These are phyloP conservation scores for Simplicillium sp. DNA, from an alignment of 2,329 filamentous ascomycete genomes.

Conservation along the genomic window DNA sequence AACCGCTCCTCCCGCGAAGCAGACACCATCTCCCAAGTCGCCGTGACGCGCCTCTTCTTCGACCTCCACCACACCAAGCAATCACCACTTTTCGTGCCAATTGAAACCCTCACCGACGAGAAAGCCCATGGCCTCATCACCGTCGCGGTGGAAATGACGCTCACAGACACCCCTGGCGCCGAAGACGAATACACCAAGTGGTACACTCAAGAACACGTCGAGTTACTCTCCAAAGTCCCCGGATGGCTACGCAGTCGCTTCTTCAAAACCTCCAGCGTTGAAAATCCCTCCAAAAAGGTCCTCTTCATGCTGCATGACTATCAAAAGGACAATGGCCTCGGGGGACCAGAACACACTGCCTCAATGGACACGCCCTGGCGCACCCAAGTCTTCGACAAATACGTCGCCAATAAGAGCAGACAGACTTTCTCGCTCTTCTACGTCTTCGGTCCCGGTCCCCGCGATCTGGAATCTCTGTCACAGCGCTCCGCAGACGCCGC, in stretches of 20 bases:
- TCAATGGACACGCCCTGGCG: slow-evolving; percentile 54
- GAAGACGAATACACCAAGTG: slow-evolving; percentile 51
- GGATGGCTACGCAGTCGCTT: slow-evolving; percentile 70
- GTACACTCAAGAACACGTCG: slow-evolving; percentile 67
- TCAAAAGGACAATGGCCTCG: slow-evolving; percentile 54
- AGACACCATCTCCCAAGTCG: slow-evolving; percentile 43
- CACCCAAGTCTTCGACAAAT: slow-evolving; percentile 46
- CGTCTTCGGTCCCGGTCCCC: slow-evolving; percentile 65
- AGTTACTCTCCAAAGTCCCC: slow-evolving; percentile 61
- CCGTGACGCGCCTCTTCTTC: slow-evolving; percentile 62
- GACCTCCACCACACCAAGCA: slow-evolving; percentile 52
- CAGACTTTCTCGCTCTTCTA: slow-evolving; percentile 67
- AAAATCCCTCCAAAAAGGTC: slow-evolving; percentile 38
- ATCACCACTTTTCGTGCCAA: slow-evolving; percentile 44
- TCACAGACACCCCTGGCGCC: slow-evolving; percentile 39
- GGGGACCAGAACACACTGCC: slow-evolving; percentile 52
- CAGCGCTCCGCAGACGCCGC: slow-evolving; percentile 33
- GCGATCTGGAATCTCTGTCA: slow-evolving; percentile 53
- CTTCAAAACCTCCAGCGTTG: slow-evolving; percentile 57
- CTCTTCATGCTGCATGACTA: slow-evolving; percentile 68
- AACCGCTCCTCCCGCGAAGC: slow-evolving; percentile 45
- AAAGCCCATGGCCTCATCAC: slow-evolving; percentile 52
- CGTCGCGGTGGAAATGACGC: slow-evolving; percentile 49
- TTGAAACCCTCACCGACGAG: slow-evolving; percentile 50
- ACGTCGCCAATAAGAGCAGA: slow-evolving; percentile 46